Percentiles rank a stretch among this genome's conserved stretches.
These are phyloP conservation scores for Sarocladiaceae sp. DNA, from an alignment of 2,329 filamentous ascomycete genomes.

Conservation along the genomic window DNA sequence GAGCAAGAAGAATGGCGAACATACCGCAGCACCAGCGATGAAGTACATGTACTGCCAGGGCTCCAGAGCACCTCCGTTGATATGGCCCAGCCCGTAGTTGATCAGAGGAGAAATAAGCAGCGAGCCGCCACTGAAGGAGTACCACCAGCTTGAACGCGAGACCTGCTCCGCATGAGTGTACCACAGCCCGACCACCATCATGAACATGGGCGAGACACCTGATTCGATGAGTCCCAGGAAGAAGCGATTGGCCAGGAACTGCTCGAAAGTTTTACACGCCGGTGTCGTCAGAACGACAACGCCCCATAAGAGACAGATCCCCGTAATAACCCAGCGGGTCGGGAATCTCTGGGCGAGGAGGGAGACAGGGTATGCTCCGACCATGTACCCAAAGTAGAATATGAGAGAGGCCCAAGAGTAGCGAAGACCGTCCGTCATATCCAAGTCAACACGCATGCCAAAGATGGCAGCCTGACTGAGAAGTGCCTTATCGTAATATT, in stretches of 20 bases:
- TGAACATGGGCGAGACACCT: conserved; percentile 28
- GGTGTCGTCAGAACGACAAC: not conserved
- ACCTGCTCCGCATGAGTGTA: conserved; percentile 34
- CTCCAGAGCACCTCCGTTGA: conserved; percentile 19
- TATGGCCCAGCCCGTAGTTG: conserved; percentile 29
- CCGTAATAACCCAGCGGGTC: not conserved
- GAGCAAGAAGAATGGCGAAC: not conserved
- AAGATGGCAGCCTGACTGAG: no score
- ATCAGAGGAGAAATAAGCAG: conserved; percentile 28
- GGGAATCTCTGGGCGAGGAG: not conserved
- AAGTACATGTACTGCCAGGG: conserved; percentile 32
- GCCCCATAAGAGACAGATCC: not conserved
- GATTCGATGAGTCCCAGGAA: conserved; percentile 32
- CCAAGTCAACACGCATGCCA: no score
- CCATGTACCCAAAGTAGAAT: no score
- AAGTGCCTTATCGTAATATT: no score
- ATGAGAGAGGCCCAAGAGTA: no score
- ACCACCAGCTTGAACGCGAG: conserved; percentile 23
- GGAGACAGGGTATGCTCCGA: no score
- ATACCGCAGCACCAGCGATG: conserved; percentile 22
- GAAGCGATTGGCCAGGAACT: conserved; percentile 20
- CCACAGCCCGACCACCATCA: conserved; percentile 33
- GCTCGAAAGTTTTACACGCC: not conserved
- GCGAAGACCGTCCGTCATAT: no score
- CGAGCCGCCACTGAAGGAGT: conserved; percentile 32